A percentile compares a stretch with the other conserved stretches of the same genome.
Evolutionary conservation across 208 protist species (phyloP).

Genomic region (Crithidia fasciculata): DNA sequence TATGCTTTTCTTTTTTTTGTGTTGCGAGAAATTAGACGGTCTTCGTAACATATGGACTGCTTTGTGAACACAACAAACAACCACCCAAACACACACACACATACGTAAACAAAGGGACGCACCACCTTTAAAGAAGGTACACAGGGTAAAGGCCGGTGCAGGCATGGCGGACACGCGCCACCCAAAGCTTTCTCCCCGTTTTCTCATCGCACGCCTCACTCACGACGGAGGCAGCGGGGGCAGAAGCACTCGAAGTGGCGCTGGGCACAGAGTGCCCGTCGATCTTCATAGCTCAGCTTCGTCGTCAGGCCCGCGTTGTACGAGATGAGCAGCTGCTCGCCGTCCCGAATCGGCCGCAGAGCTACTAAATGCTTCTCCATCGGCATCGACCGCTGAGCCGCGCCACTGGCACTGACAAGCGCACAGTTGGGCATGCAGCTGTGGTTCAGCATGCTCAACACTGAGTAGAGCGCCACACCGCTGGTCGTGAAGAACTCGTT

Average conservation of each 20-base stretch:
- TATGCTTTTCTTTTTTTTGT: not conserved
- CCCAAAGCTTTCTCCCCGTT: no score
- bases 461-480: slow-evolving; percentile 71
- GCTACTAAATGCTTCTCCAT: slow-evolving; percentile 54
- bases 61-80: not conserved
- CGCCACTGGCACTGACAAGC: slow-evolving; percentile 37
- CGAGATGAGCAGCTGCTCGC: slow-evolving; percentile 89
- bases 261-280: slow-evolving; percentile 79
- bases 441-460: slow-evolving; percentile 84
- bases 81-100: not conserved
- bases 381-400: slow-evolving; percentile 10
- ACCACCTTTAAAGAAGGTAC: no score
- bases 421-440: slow-evolving; percentile 89
- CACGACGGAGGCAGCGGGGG: slow-evolving; percentile 64
- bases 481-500: slow-evolving; percentile 77
- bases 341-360: slow-evolving; percentile 71
- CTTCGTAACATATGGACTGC: not conserved
- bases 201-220: slow-evolving; percentile 28
- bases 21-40: not conserved
- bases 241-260: slow-evolving; percentile 91
- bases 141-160: no score
- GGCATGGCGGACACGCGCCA: no score
- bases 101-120: no score
- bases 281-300: slow-evolving; percentile 70
- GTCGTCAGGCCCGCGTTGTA: slow-evolving; percentile 82